Conservation (phyloP, 2,329 filamentous ascomycete species). For the Curvularia lunata region DNA sequence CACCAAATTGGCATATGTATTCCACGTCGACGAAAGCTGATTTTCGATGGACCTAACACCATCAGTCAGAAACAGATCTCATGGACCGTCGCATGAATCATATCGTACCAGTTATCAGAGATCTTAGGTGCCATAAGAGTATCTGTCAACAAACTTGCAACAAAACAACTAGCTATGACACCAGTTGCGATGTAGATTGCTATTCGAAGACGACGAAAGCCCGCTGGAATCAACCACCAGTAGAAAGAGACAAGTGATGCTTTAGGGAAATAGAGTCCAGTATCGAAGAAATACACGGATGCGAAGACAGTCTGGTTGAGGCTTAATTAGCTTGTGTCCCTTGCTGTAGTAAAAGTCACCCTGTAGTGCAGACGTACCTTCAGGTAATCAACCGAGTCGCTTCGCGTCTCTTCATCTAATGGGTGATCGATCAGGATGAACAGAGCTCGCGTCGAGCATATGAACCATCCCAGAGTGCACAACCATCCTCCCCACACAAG, state of each 20-base stretch:
- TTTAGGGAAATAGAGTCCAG: slow-evolving; percentile 32
- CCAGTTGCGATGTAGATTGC: slow-evolving; percentile 20
- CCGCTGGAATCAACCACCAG: slow-evolving; percentile 33
- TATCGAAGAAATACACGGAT: slow-evolving; percentile 30
- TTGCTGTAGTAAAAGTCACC: background rate
- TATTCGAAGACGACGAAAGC: slow-evolving; percentile 27
- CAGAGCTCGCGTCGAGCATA: slow-evolving; percentile 27
- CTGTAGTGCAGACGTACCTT: slow-evolving; percentile 10
- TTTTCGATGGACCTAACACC: slow-evolving; percentile 23
- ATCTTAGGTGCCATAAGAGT: slow-evolving; percentile 18
- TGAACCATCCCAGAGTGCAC: slow-evolving; percentile 26
- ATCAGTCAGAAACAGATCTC: background rate
- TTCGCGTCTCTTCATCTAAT: slow-evolving; percentile 20
- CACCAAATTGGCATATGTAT: slow-evolving; percentile 19
- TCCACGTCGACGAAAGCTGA: slow-evolving; percentile 29
- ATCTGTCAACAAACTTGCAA: slow-evolving; percentile 27
- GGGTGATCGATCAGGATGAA: slow-evolving; percentile 24
- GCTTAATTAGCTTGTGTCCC: background rate
- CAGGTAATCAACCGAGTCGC: slow-evolving; percentile 27
- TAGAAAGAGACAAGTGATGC: slow-evolving; percentile 30
- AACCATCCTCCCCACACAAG: slow-evolving; percentile 31
- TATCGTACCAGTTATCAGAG: slow-evolving; percentile 29
- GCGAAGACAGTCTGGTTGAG: slow-evolving; percentile 26
- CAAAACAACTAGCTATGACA: slow-evolving; percentile 14
- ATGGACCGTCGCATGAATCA: background rate